These are phyloP conservation scores for Anacardium occidentale DNA, from an alignment of 345 rosid genomes.

Conservation along the genomic window DNA sequence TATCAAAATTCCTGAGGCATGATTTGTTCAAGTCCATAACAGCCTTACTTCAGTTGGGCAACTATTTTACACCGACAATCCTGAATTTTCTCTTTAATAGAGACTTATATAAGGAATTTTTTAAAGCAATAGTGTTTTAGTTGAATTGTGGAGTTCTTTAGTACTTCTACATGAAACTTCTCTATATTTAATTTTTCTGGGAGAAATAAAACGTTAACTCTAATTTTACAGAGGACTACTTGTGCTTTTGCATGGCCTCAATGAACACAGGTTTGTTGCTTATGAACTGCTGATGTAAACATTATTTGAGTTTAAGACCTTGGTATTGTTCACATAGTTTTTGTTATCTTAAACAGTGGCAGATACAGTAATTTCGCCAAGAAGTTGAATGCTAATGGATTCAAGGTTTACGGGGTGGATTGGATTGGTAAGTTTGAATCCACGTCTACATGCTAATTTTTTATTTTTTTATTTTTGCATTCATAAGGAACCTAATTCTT, in stretches of 20 bases:
- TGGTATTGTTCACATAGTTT: slow-evolving; percentile 4
- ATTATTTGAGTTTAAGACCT: neutral
- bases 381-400: slow-evolving; percentile 71
- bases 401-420: slow-evolving; percentile 90
- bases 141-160: neutral
- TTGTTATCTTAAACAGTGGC: slow-evolving; percentile 44
- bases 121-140: too few relatives aligned
- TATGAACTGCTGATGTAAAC: neutral
- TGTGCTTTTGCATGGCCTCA: slow-evolving; percentile 80
- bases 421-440: slow-evolving; percentile 73
- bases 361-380: slow-evolving; percentile 85
- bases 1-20: too few relatives aligned
- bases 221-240: slow-evolving; percentile 67
- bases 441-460: neutral
- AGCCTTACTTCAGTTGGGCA: too few relatives aligned
- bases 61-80: too few relatives aligned
- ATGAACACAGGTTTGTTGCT: slow-evolving; percentile 80
- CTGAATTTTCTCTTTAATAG: too few relatives aligned
- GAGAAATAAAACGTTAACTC: neutral
- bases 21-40: too few relatives aligned
- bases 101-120: too few relatives aligned
- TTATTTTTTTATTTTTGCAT: neutral
- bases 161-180: neutral
- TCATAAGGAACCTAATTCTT: neutral
- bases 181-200: neutral